phyloP scores from a whole-genome alignment of 2,329 filamentous ascomycete species.

The Ceratocystis lukuohia region DNA sequence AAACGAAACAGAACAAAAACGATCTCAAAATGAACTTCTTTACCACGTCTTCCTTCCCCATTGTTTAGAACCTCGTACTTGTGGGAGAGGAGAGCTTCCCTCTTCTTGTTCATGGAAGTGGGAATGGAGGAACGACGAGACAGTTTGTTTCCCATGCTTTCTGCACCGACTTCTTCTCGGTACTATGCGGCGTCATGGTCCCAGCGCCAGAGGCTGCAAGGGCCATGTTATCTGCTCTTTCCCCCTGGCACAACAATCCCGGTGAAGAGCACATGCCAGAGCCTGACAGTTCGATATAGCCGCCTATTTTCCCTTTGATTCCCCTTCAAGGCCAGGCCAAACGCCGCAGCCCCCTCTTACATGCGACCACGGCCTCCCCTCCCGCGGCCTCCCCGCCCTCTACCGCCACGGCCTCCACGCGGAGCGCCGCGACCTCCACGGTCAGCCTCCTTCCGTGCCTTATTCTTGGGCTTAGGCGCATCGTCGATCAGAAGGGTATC shows the following conservation, averaged over 20 bases:
- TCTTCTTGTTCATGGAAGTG: background rate
- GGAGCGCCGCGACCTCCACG: constrained; percentile 41
- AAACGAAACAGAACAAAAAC: constrained; percentile 3
- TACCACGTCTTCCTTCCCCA: background rate
- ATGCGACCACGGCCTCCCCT: constrained; percentile 30
- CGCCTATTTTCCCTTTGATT: background rate
- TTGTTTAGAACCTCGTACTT: background rate
- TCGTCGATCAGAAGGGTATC: constrained; percentile 95
- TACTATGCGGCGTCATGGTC: background rate
- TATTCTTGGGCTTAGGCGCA: constrained; percentile 97
- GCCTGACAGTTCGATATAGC: background rate
- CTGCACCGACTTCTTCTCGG: background rate
- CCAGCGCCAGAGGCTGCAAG: background rate
- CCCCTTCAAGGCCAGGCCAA: background rate
- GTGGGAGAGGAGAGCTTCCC: background rate
- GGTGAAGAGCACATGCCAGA: background rate
- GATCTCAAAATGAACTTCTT: background rate
- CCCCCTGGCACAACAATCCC: background rate
- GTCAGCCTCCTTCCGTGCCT: constrained; percentile 82
- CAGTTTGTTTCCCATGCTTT: background rate
- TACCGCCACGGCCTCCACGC: constrained; percentile 39
- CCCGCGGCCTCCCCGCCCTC: constrained; percentile 42
- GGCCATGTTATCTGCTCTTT: background rate
- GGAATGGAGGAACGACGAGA: background rate
- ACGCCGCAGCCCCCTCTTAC: constrained; percentile 11